These are phyloP conservation scores for Fusarium mangiferae DNA, from an alignment of 2,329 filamentous ascomycete genomes.

Conservation along the genomic window DNA sequence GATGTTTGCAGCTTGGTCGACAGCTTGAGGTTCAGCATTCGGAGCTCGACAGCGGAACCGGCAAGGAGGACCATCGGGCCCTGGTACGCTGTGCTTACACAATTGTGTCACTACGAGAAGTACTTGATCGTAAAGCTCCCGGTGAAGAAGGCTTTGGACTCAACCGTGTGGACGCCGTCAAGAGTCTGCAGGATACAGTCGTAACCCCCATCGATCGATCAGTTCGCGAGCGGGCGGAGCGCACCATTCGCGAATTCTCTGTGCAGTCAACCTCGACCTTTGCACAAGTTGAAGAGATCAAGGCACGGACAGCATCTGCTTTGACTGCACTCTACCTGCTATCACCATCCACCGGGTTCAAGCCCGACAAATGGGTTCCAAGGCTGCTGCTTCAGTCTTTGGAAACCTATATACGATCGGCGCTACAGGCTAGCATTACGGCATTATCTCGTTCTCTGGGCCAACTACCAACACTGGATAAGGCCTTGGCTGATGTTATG, in stretches of 20 bases:
- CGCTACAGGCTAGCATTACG: conserved; percentile 81
- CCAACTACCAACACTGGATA: conserved; percentile 83
- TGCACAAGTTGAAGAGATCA: conserved; percentile 77
- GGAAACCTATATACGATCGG: conserved; percentile 83
- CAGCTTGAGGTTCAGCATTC: conserved; percentile 88
- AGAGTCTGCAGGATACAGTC: conserved; percentile 74
- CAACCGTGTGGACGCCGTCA: conserved; percentile 77
- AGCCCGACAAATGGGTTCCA: conserved; percentile 69
- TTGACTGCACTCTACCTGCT: conserved; percentile 82
- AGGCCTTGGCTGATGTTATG: conserved; percentile 83
- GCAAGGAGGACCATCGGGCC: conserved; percentile 78
- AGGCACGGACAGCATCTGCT: conserved; percentile 77
- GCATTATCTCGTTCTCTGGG: conserved; percentile 79
- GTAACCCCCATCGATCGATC: conserved; percentile 77
- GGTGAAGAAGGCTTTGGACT: conserved; percentile 82
- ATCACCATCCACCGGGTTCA: conserved; percentile 70
- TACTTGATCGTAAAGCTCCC: conserved; percentile 72
- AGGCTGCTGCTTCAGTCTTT: conserved; percentile 79
- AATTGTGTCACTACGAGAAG: conserved; percentile 77
- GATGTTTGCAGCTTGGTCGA: conserved; percentile 83
- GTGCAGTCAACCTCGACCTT: conserved; percentile 69
- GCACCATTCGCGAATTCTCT: conserved; percentile 85
- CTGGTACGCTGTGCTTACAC: conserved; percentile 86
- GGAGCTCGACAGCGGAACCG: conserved; percentile 60
- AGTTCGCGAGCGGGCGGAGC: conserved; percentile 78